Base-by-base conservation (phyloP, 2,329 filamentous ascomycete genomes). In the Lachnellula cervina region DNA sequence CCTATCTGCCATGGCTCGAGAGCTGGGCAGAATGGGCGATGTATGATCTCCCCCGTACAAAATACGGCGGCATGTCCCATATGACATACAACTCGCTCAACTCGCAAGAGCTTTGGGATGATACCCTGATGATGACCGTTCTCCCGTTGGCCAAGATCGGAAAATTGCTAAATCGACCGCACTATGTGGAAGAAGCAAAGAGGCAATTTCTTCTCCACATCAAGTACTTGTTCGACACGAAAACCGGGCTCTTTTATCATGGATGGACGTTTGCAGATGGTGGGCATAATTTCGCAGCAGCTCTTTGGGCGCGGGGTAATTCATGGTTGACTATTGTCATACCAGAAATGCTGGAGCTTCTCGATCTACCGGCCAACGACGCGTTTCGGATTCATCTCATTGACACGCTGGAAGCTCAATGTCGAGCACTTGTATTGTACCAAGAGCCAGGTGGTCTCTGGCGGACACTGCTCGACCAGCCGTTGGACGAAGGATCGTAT, bases 41-140 rank as follows among this genome's bases (percentile, higher is more conserved):
- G 80, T 3, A 89, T 89, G 80, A 89, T 50, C 78, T 54, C 77
- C 90, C 25, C 81, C 79, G 87, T 42, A 92, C 89, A 0, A 81
- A 80, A 49, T 86, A 83, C 66, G 88, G 84, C 47, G 77, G 70
- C 9, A 70, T 71, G 68, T 64, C 61, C n/a, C 63, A 66, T 28
- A 58, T 61, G 57, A 66, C 63, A 19, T 52, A 50, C 11, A 55
- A 52, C 28, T 51, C 82, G 2, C 78, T 81, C 60, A 90, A 93
- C 70, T 77, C 84, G 59, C 80, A 89, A 69, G 86, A 92, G 73
- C 77, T 92, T 21, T 93, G 89, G 89, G 89, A 91, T 63, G 89
- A 93, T 69, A 93, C 89, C 5, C 77, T 93, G 45, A 92, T 93
- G 88, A 93, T 93, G 89, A 91, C 87, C 0, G 88, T 90, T 5